These are phyloP conservation scores for Dryas octopetala DNA, from an alignment of 306 rosid species.

Conservation along the genomic window DNA sequence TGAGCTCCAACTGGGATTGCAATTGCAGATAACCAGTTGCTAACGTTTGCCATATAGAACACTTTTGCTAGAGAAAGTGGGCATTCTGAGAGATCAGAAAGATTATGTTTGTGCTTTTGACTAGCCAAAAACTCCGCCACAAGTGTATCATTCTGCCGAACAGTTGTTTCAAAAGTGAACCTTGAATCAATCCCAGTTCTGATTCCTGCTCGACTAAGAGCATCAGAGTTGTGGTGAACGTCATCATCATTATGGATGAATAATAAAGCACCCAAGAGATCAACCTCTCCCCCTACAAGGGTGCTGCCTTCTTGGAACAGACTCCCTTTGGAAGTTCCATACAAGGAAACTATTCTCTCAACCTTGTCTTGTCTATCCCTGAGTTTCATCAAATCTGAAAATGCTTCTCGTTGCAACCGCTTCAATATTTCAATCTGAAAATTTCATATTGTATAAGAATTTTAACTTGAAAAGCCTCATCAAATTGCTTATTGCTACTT, in stretches of 20 bases:
- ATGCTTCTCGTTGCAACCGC: constrained; percentile 85
- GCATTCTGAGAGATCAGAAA: constrained; percentile 35
- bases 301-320: constrained; percentile 70
- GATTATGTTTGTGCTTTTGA: constrained; percentile 38
- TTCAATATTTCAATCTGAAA: constrained; percentile 80
- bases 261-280: constrained; percentile 63
- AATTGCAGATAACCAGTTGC: constrained; percentile 65
- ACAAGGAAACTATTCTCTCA: constrained; percentile 65
- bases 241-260: constrained; percentile 42
- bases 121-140: constrained; percentile 66
- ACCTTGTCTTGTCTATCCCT: constrained; percentile 93
- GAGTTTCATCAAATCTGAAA: constrained; percentile 82
- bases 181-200: constrained; percentile 66
- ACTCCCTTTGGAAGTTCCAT: constrained; percentile 60
- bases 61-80: constrained; percentile 71
- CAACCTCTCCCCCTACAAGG: constrained; percentile 64
- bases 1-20: constrained; percentile 78
- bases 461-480: constrained; percentile 23
- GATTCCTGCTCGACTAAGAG: constrained; percentile 51
- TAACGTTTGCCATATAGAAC: constrained; percentile 43
- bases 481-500: constrained; percentile 5
- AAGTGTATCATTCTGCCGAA: constrained; percentile 52
- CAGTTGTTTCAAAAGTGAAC: constrained; percentile 66
- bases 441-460: constrained; percentile 7
- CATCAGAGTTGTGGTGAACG: constrained; percentile 32